Evolutionary conservation across 1,139 yeast genomes (phyloP), one percentile per base, ranked within the genome.

Genomic region (Zhuliangozyma blackwelliae): DNA sequence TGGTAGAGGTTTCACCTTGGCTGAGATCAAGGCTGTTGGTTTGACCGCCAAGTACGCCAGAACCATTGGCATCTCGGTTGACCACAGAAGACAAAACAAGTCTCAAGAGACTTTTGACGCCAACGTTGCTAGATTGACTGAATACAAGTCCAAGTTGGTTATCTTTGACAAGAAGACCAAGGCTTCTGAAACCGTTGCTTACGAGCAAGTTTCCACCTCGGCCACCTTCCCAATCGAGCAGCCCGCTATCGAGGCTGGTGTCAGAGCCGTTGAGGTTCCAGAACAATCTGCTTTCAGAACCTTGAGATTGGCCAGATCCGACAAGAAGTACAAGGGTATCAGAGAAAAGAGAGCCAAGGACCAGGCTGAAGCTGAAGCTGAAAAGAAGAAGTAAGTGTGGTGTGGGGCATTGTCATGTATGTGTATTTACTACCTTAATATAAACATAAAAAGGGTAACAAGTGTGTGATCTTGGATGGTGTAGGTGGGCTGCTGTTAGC

Each of bases 31-130:
- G 82, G 97, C 97, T 68, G 97, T 88, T 67, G 96, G 96, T 65
- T 80, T 88, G 63, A 75, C 95, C 63, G 79, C 95, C 62, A 86
- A 89, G 71, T 87, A 88, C 77, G 98, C 98, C 66, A 88, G 95
- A 82, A 84, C 97, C 65, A 74, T 92, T 64, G 98, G 98, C 72
- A 87, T 92, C 63, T 87, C 98, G 59, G 98, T 92, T 64, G 98
- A 92, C 81, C 96, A 87, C 94, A 92, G 98, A 81, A 92, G 98
- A 79, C 95, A 85, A 71, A 94, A 92, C 96, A 89, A 87, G 79
- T 83, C 92, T 61, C 87, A 86, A 63, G 98, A 90, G 78, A 90
- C 87, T 61, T 87, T 89, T 61, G 95, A 90, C 67, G 76, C 80
- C 63, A 92, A 92, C 76, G 97, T 92, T 63, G 86, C 81, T 69